Conservation (phyloP, 495 filamentous ascomycete genomes). For the Aspergillus sclerotioniger region DNA sequence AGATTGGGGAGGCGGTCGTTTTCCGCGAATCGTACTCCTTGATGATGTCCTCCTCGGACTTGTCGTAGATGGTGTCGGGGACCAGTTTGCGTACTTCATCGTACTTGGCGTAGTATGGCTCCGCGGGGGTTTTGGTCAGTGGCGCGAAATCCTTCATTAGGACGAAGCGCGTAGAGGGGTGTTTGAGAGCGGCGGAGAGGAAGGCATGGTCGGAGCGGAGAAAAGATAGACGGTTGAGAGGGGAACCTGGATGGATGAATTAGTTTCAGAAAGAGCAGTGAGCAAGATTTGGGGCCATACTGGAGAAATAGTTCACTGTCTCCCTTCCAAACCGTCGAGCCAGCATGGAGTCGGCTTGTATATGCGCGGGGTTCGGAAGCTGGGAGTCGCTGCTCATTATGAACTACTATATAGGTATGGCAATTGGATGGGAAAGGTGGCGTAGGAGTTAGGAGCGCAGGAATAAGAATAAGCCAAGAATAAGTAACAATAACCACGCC, state of each 20-base stretch:
- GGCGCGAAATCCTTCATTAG: slow-evolving; percentile 78
- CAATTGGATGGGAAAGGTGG: background rate
- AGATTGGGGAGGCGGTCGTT: slow-evolving; percentile 69
- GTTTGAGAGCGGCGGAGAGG: slow-evolving; percentile 70
- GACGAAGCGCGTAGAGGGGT: slow-evolving; percentile 68
- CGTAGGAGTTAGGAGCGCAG: background rate
- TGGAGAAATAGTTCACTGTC: slow-evolving; percentile 93
- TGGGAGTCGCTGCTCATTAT: slow-evolving; percentile 35
- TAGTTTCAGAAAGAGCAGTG: background rate
- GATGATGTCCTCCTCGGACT: slow-evolving; percentile 70
- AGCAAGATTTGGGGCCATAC: slow-evolving; percentile 34
- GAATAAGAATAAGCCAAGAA: too few species aligned
- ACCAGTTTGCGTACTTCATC: slow-evolving; percentile 67
- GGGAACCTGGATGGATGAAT: slow-evolving; percentile 52
- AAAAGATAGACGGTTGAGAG: slow-evolving; percentile 80
- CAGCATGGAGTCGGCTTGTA: slow-evolving; percentile 77
- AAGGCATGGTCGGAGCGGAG: slow-evolving; percentile 77
- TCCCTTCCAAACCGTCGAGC: slow-evolving; percentile 85
- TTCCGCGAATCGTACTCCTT: slow-evolving; percentile 69
- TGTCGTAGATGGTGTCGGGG: slow-evolving; percentile 65
- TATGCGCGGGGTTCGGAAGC: slow-evolving; percentile 56
- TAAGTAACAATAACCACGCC: background rate
- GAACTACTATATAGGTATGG: slow-evolving; percentile 1
- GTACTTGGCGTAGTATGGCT: slow-evolving; percentile 61
- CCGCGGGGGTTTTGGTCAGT: slow-evolving; percentile 55